phyloP scores from a whole-genome alignment of 2,329 filamentous ascomycete genomes.

The Aspergillus proliferans region DNA sequence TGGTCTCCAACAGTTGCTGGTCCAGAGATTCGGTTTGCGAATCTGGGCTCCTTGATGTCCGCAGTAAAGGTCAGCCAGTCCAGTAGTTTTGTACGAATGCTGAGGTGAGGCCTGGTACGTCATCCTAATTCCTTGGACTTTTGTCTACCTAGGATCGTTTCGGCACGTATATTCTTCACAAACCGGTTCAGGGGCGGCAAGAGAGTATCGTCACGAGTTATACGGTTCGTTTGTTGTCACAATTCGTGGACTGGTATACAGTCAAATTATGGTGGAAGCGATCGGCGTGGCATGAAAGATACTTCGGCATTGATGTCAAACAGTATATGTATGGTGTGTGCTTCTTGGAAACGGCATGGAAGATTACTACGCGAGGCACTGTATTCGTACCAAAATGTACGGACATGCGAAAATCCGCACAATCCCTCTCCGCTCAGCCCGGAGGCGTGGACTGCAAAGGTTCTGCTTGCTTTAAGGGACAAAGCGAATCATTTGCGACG shows the following conservation, averaged over 20 bases:
- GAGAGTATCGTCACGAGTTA: neutral
- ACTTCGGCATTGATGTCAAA: constrained; percentile 12
- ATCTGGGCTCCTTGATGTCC: constrained; percentile 35
- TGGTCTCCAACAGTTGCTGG: constrained; percentile 52
- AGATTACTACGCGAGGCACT: constrained; percentile 23
- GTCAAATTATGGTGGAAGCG: constrained; percentile 18
- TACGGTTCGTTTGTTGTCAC: neutral
- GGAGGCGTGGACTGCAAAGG: constrained; percentile 8
- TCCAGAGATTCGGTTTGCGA: constrained; percentile 49
- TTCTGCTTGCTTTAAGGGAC: constrained; percentile 9
- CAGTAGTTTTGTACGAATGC: constrained; percentile 2
- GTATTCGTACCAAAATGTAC: constrained; percentile 23
- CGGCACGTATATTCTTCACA: neutral
- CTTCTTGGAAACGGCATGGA: constrained; percentile 18
- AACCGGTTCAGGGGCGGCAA: constrained; percentile 7
- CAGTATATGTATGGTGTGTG: constrained; percentile 15
- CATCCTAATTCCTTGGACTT: constrained; percentile 17
- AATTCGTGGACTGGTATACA: constrained; percentile 12
- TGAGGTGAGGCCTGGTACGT: constrained; percentile 20
- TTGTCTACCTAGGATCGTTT: neutral
- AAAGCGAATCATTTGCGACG: constrained; percentile 9
- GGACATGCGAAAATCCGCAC: constrained; percentile 16
- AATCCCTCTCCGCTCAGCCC: constrained; percentile 9
- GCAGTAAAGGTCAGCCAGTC: constrained; percentile 20
- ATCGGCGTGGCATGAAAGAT: constrained; percentile 17